Base-by-base conservation (phyloP, 2,329 filamentous ascomycete species). In the Hymenoscyphus albidus region DNA sequence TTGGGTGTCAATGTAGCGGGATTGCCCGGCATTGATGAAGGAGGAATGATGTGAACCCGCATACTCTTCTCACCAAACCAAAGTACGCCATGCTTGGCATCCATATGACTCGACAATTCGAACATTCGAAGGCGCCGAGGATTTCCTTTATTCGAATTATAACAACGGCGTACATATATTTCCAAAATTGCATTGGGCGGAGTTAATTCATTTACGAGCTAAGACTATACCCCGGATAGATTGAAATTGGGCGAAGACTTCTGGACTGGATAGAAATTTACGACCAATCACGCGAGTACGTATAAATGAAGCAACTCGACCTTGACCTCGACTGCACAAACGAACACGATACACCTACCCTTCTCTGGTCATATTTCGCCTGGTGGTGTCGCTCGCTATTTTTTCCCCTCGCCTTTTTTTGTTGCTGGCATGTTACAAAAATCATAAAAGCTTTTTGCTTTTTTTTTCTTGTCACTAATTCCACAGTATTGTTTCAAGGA, bases 1-100 rank as follows among this genome's bases (percentile, higher is more conserved):
- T 39, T 75, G 10, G 70, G 69, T 31, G 69, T 75, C 59, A 74
- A 74, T 60, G 67, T 75, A 16, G 65, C 72, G 55, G 83, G 83
- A 62, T 78, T 87, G 66, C 79, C 82, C 51, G 83, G 83, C 63
- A 84, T 86, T 71, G 82, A 82, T 66, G 81, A 83, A 66, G 80
- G 82, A 65, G 81, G 82, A 77, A 76, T 79, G 74, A 72, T 74
- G 69, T 74, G 67, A 73, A 62, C 31, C 39, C 59, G 48, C 27
- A 51, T n/a, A 22, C 18, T n/a, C 44, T 51, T 51, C 57, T 35
- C 35, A 35, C 56, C 59, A 51, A n/a, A 14, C 18, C 58, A 6
- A 60, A 48, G 18, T 32, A 38, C 40, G 22, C 58, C 35, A 44
- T 9, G 18, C 39, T n/a, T 31, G 39, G 39, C 57, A 39, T 48